Evolutionary conservation across 2,329 filamentous ascomycete genomes (phyloP).

Genomic region (Cryphonectria naterciae): DNA sequence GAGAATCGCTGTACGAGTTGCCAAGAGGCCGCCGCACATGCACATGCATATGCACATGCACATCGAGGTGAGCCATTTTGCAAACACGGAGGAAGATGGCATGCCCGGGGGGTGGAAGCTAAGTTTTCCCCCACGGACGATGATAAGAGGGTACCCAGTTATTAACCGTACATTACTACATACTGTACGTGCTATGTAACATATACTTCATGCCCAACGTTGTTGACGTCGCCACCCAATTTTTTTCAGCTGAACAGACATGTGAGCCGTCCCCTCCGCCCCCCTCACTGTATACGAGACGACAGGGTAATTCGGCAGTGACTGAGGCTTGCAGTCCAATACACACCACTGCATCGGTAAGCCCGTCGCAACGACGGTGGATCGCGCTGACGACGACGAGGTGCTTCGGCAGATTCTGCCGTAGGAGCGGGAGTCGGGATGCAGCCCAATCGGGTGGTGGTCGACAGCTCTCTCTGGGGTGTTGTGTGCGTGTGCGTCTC

Average conservation of each 20-base stretch:
- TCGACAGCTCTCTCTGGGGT: not conserved
- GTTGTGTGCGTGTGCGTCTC: too few species aligned
- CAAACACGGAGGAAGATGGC: not conserved
- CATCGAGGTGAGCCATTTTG: constrained; percentile 1
- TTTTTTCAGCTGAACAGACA: not conserved
- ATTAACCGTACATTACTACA: not conserved
- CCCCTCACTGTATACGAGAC: not conserved
- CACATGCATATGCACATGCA: not conserved
- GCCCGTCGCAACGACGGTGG: not conserved
- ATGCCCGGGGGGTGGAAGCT: not conserved
- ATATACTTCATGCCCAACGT: not conserved
- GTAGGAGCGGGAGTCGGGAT: constrained; percentile 1
- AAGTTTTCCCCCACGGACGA: not conserved
- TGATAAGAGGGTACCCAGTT: not conserved
- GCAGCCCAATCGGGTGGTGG: constrained; percentile 2
- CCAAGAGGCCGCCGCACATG: not conserved
- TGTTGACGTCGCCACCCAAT: not conserved
- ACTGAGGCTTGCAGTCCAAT: not conserved
- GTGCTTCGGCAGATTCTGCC: constrained; percentile 12
- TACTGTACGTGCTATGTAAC: not conserved
- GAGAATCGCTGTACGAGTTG: not conserved
- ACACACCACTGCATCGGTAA: not conserved
- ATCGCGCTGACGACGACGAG: constrained; percentile 16
- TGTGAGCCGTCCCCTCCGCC: not conserved
- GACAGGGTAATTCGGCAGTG: not conserved